These are phyloP conservation scores for Paecilomyces niveus DNA, from an alignment of 2,329 filamentous ascomycete species.

Conservation along the genomic window DNA sequence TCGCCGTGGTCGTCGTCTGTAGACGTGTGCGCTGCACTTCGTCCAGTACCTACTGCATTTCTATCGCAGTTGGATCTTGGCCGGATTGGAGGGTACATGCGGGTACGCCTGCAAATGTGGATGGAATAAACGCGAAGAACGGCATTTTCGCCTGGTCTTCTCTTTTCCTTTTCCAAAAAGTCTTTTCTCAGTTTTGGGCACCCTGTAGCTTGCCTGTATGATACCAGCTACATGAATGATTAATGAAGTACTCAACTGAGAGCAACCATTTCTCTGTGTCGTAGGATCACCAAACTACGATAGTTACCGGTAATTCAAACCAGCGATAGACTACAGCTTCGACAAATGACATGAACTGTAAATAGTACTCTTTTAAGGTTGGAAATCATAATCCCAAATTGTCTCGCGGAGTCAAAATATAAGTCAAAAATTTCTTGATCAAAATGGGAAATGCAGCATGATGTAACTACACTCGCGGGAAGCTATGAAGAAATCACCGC, in stretches of 20 bases:
- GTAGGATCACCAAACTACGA: neutral
- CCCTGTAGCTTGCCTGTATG: constrained; percentile 13
- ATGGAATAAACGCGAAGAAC: constrained; percentile 49
- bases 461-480: neutral
- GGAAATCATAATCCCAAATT: neutral
- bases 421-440: neutral
- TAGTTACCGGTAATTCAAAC: neutral
- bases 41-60: constrained; percentile 16
- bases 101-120: constrained; percentile 31
- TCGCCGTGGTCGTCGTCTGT: constrained; percentile 99
- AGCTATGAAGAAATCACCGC: neutral
- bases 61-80: constrained; percentile 16
- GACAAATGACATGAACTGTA: neutral
- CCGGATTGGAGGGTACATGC: constrained; percentile 27
- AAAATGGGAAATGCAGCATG: neutral
- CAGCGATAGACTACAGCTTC: neutral
- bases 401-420: neutral
- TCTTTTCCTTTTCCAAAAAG: constrained; percentile 28
- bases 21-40: constrained; percentile 44
- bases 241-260: constrained; percentile 3
- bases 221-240: constrained; percentile 3
- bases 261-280: neutral
- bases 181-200: constrained; percentile 15
- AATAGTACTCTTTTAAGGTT: neutral
- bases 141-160: constrained; percentile 48